Evolutionary conservation across 2,329 filamentous ascomycete species (phyloP).

Genomic region (Coleophoma crateriformis): DNA sequence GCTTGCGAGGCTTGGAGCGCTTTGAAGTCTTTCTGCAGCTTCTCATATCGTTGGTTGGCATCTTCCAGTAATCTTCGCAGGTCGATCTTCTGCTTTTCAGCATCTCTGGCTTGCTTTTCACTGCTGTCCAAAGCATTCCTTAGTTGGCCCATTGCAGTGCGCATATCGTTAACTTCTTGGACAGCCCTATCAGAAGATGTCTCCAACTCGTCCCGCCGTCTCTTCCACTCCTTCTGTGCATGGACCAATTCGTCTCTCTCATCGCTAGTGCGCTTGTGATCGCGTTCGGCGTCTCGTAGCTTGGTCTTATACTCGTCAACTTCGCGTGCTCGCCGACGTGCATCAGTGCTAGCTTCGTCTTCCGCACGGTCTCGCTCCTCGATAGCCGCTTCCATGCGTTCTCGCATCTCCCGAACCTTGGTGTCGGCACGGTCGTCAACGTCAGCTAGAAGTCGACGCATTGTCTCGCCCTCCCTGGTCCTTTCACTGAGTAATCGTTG

Average conservation of each 20-base stretch:
- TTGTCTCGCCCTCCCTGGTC: constrained; percentile 88
- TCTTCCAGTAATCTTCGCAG: constrained; percentile 74
- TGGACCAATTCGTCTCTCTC: constrained; percentile 76
- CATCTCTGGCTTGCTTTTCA: constrained; percentile 76
- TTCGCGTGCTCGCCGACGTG: constrained; percentile 73
- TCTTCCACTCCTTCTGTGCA: constrained; percentile 68
- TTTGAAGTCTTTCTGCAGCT: constrained; percentile 64
- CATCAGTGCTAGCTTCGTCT: constrained; percentile 77
- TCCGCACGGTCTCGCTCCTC: constrained; percentile 91
- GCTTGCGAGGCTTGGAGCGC: constrained; percentile 39
- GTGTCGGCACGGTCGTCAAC: constrained; percentile 77
- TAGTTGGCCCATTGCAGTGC: constrained; percentile 70
- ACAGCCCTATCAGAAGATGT: constrained; percentile 60
- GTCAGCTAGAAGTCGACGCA: constrained; percentile 82
- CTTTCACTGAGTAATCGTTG: constrained; percentile 83
- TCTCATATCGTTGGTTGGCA: constrained; percentile 70
- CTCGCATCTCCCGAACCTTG: constrained; percentile 82
- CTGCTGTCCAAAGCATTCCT: constrained; percentile 79
- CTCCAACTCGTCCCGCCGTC: constrained; percentile 72
- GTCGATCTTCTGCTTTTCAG: constrained; percentile 76
- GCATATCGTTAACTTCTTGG: constrained; percentile 71
- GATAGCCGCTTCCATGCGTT: constrained; percentile 82
- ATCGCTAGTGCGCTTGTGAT: constrained; percentile 62
- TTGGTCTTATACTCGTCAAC: constrained; percentile 78
- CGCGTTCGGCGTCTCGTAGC: constrained; percentile 75